A percentile compares a stretch with the other conserved stretches of the same genome.
Conservation (phyloP, 345 rosid species). For the Clarkia xantiana region DNA sequence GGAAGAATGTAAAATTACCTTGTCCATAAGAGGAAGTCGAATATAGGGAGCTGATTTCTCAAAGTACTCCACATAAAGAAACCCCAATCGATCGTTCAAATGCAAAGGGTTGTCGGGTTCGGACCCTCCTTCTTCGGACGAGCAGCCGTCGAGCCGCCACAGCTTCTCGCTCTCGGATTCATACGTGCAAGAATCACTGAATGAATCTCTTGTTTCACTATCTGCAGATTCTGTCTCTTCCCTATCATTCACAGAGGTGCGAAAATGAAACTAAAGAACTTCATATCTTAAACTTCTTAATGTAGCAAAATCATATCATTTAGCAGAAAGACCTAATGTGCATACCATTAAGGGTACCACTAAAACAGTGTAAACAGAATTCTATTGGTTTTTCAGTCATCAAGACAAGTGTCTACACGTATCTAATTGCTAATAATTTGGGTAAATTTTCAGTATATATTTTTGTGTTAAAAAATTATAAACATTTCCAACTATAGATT, state of each 20-base stretch:
- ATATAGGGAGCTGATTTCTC: slow-evolving; percentile 90
- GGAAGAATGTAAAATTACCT: slow-evolving; percentile 32
- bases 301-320: too few species aligned
- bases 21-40: slow-evolving; percentile 96
- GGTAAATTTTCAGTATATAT: too few species aligned
- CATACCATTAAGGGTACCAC: too few species aligned
- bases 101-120: slow-evolving; percentile 55
- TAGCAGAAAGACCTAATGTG: too few species aligned
- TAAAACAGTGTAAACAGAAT: too few species aligned
- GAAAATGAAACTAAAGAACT: neutral
- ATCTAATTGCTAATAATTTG: too few species aligned
- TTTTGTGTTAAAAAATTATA: too few species aligned
- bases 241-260: slow-evolving; percentile 24
- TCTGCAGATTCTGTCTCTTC: slow-evolving; percentile 69
- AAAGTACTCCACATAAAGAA: slow-evolving; percentile 60
- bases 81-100: slow-evolving; percentile 63
- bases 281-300: too few species aligned
- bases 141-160: slow-evolving; percentile 66
- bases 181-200: slow-evolving; percentile 73
- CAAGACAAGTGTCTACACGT: too few species aligned
- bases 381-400: too few species aligned
- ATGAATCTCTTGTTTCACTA: slow-evolving; percentile 64
- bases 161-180: slow-evolving; percentile 83
- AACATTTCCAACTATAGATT: too few species aligned
- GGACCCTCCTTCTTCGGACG: slow-evolving; percentile 80